A percentile compares a stretch with the other conserved stretches of the same genome.
These are phyloP conservation scores for Harringtonia aguacate DNA, from an alignment of 2,329 filamentous ascomycete genomes.

Conservation along the genomic window DNA sequence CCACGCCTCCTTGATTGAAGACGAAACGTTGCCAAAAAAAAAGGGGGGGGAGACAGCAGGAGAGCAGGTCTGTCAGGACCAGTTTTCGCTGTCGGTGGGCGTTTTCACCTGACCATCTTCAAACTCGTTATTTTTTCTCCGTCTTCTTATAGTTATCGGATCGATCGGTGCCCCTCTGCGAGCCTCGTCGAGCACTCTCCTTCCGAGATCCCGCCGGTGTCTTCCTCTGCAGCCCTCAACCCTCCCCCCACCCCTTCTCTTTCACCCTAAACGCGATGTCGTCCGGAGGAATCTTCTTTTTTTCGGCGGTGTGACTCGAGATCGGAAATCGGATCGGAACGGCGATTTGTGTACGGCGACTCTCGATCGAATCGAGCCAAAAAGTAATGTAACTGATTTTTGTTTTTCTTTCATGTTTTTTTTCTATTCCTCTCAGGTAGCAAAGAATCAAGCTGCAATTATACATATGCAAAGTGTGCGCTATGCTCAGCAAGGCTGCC, in stretches of 20 bases:
- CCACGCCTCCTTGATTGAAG: neutral
- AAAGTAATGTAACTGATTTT: conserved; percentile 5
- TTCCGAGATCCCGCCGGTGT: neutral
- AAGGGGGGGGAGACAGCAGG: neutral
- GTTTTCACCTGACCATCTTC: neutral
- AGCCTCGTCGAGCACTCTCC: neutral
- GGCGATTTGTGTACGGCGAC: neutral
- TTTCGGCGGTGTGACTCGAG: conserved; percentile 2
- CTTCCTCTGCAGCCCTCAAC: neutral
- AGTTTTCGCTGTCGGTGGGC: neutral
- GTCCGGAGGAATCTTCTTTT: neutral
- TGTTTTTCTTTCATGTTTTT: neutral
- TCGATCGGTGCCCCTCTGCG: conserved; percentile 8
- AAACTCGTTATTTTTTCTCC: conserved; percentile 1
- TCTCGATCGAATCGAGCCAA: neutral
- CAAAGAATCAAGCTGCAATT: neutral
- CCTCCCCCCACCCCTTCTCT: neutral
- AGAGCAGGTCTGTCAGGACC: neutral
- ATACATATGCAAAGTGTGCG: neutral
- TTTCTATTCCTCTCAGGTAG: neutral
- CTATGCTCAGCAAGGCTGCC: no score
- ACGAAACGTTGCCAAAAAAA: neutral
- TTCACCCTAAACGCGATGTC: neutral
- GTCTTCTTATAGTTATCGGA: conserved; percentile 10
- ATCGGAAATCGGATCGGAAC: neutral